These are phyloP conservation scores for Acacia crassicarpa DNA, from an alignment of 306 rosid genomes.

Conservation along the genomic window DNA sequence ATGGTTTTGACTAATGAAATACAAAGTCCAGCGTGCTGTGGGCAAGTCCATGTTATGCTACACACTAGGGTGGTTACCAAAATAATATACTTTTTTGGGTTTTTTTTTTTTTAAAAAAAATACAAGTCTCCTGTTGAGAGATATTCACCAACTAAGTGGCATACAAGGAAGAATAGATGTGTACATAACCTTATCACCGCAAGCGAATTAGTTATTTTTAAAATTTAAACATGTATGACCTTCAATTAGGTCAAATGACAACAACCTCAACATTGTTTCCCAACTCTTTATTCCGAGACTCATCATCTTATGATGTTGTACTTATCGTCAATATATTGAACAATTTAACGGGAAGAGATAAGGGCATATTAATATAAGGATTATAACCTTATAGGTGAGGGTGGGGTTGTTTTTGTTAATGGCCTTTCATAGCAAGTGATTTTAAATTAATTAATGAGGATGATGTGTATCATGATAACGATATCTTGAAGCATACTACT, in stretches of 20 bases:
- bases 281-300: too few relatives aligned
- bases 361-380: neutral
- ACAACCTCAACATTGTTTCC: too few relatives aligned
- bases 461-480: neutral
- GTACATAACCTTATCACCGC: fast-evolving
- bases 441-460: neutral
- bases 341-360: neutral
- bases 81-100: neutral
- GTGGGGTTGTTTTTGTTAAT: neutral
- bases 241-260: too few relatives aligned
- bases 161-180: too few relatives aligned
- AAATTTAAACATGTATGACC: too few relatives aligned
- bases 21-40: neutral
- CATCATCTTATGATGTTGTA: neutral
- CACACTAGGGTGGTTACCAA: neutral
- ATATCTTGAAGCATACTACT: neutral
- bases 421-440: neutral
- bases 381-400: neutral
- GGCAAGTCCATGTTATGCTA: neutral
- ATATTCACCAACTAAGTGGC: too few relatives aligned
- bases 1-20: neutral
- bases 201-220: too few relatives aligned
- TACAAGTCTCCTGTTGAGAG: neutral
- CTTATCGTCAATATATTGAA: neutral
- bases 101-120: too few relatives aligned